Conservation (phyloP, 257 asterid species). For the Petunia axillaris region DNA sequence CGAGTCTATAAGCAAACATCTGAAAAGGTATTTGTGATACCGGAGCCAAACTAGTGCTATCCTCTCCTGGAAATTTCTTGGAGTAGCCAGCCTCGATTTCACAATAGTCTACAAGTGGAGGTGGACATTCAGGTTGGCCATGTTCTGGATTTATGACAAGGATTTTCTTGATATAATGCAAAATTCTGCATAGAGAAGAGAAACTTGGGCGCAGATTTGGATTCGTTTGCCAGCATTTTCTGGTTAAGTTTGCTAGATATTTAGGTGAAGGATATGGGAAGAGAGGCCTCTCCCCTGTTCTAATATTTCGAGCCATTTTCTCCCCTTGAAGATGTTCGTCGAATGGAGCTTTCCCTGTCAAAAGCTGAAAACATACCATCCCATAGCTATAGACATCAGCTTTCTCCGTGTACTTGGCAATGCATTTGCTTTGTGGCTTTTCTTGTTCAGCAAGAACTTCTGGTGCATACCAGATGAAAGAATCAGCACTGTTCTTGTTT, state of each 20-base stretch:
- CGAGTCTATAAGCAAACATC: conserved; percentile 60
- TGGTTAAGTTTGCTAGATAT: conserved; percentile 66
- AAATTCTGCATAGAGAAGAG: conserved; percentile 69
- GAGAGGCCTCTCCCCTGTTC: conserved; percentile 89
- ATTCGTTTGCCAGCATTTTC: conserved; percentile 82
- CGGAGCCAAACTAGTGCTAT: conserved; percentile 36
- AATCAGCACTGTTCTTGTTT: conserved; percentile 39
- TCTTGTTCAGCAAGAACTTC: conserved; percentile 75
- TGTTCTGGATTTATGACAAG: conserved; percentile 77
- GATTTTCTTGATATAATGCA: conserved; percentile 73
- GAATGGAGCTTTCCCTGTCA: conserved; percentile 80
- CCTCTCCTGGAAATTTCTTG: conserved; percentile 50
- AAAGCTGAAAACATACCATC: conserved; percentile 81
- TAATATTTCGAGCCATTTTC: conserved; percentile 63
- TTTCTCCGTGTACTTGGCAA: conserved; percentile 53
- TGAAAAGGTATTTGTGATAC: conserved; percentile 78
- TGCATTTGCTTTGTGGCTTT: conserved; percentile 39
- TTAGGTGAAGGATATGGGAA: conserved; percentile 78
- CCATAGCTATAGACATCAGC: conserved; percentile 89
- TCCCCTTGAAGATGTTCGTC: conserved; percentile 85
- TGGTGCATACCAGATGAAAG: conserved; percentile 80
- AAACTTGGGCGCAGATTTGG: conserved; percentile 69
- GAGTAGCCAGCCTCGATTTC: conserved; percentile 69
- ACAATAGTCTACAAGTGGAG: conserved; percentile 76
- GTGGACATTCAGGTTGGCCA: conserved; percentile 80